These are phyloP conservation scores for Oxytropis ochrocephala DNA, from an alignment of 306 rosid species.

Conservation along the genomic window DNA sequence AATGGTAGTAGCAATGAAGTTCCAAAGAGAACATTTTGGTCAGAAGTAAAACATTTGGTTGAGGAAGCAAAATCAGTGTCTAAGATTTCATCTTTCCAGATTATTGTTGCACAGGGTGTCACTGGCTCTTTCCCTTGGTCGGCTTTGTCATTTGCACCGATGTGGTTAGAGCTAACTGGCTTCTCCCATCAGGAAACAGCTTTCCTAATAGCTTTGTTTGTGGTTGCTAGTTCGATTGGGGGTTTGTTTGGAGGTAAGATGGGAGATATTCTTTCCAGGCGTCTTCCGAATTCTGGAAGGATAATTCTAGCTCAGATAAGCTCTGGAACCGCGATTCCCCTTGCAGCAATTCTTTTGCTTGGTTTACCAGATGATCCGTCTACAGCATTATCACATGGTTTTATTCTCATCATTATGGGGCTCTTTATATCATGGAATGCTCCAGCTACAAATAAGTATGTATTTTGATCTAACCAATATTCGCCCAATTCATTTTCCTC, in stretches of 20 bases:
- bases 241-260: constrained; percentile 86
- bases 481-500: background rate
- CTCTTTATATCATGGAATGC: constrained; percentile 83
- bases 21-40: constrained; percentile 45
- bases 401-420: constrained; percentile 58
- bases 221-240: constrained; percentile 66
- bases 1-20: constrained; percentile 16
- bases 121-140: constrained; percentile 97
- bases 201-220: constrained; percentile 67
- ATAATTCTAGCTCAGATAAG: constrained; percentile 84
- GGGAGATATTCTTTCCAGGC: constrained; percentile 75
- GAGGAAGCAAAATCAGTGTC: constrained; percentile 64
- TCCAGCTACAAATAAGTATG: constrained; percentile 90
- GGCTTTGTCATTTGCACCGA: constrained; percentile 76
- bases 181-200: constrained; percentile 79
- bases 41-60: constrained; percentile 54
- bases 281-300: constrained; percentile 79
- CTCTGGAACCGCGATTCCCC: constrained; percentile 80
- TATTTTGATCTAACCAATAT: background rate
- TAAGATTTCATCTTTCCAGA: constrained; percentile 77
- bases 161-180: constrained; percentile 96
- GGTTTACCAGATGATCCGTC: constrained; percentile 60
- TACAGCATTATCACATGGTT: constrained; percentile 44
- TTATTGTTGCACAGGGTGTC: constrained; percentile 85
- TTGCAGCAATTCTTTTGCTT: constrained; percentile 71